These are phyloP conservation scores for Acacia pycnantha DNA, from an alignment of 331 rosid species.

Conservation along the genomic window DNA sequence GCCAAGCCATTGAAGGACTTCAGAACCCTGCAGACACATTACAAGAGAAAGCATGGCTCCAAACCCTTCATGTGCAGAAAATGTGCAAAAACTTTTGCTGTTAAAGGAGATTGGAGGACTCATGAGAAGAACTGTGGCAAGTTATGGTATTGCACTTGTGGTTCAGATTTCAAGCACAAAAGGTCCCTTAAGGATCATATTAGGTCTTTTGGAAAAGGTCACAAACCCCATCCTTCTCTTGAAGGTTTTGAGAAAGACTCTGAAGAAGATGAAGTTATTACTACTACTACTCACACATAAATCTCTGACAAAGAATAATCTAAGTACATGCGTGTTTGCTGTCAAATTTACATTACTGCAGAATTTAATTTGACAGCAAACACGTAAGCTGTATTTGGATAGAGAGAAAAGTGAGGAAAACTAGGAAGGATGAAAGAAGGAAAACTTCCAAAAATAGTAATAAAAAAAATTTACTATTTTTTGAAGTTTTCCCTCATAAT, in stretches of 20 bases:
- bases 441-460: too few relatives aligned
- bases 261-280: conserved; percentile 40
- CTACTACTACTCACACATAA: conserved; percentile 17
- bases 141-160: conserved; percentile 91
- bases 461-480: too few relatives aligned
- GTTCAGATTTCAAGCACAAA: conserved; percentile 93
- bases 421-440: too few relatives aligned
- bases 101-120: conserved; percentile 97
- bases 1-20: conserved; percentile 94
- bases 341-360: background rate
- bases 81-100: conserved; percentile 85
- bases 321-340: background rate
- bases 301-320: conserved; percentile 5
- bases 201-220: conserved; percentile 78
- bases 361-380: conserved; percentile 1
- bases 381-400: too few relatives aligned
- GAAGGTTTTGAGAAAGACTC: conserved; percentile 67
- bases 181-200: conserved; percentile 88
- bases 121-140: conserved; percentile 97
- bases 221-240: conserved; percentile 49
- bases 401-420: too few relatives aligned
- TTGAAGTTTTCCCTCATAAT: too few relatives aligned
- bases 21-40: conserved; percentile 92
- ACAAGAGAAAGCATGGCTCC: conserved; percentile 89
- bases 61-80: conserved; percentile 84